phyloP scores from a whole-genome alignment of 2,329 filamentous ascomycete genomes.

The Fusarium pseudoanthophilum region DNA sequence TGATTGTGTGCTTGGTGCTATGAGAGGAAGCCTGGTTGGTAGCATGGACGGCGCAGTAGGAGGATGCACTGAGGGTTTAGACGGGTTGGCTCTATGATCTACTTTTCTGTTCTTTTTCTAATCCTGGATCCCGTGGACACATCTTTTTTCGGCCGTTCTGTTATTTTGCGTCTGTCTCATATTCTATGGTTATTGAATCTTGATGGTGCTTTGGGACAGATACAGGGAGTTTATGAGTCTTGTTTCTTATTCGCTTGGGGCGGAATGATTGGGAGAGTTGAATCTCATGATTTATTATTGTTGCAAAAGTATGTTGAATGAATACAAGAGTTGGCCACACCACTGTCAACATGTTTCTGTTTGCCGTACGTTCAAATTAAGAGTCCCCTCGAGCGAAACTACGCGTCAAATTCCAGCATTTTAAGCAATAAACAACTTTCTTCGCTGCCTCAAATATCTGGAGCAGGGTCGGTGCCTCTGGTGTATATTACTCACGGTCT shows the following conservation, averaged over 20 bases:
- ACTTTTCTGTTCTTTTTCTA: background rate
- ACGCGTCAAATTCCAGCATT: background rate
- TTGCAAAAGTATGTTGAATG: constrained; percentile 30
- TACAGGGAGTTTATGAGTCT: constrained; percentile 19
- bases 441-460: background rate
- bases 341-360: background rate
- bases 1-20: background rate
- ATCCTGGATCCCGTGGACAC: constrained; percentile 19
- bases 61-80: background rate
- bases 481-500: background rate
- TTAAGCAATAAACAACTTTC: background rate
- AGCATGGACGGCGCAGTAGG: background rate
- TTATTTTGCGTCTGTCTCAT: constrained; percentile 2
- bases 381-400: background rate
- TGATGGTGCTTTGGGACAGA: background rate
- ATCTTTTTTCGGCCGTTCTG: background rate
- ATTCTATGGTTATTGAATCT: background rate
- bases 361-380: background rate
- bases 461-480: background rate
- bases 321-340: constrained; percentile 20
- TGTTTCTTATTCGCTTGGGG: background rate
- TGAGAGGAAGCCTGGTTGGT: background rate
- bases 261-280: background rate
- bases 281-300: background rate
- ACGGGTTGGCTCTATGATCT: background rate